Conservation (phyloP, 345 rosid genomes). For the Arabidopsis suecica region DNA sequence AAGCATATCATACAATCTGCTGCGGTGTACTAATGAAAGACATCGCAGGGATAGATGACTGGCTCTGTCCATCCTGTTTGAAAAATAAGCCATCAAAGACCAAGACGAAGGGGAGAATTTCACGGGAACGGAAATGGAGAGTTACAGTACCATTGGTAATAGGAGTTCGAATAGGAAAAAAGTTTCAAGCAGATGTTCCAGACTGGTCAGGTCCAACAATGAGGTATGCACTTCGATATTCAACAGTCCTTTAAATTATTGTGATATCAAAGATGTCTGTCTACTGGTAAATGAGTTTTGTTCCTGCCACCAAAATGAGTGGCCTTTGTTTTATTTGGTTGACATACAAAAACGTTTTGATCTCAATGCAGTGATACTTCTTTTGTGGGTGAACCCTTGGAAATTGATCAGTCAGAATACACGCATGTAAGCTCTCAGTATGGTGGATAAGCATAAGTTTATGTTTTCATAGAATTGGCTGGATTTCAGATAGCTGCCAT, state of each 20-base stretch:
- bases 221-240: constrained; percentile 52
- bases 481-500: constrained; percentile 25
- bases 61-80: constrained; percentile 80
- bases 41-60: constrained; percentile 63
- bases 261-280: constrained; percentile 18
- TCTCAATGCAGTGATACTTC: constrained; percentile 61
- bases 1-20: constrained; percentile 79
- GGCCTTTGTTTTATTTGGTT: constrained; percentile 26
- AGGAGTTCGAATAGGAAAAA: constrained; percentile 72
- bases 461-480: constrained; percentile 20
- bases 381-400: constrained; percentile 53
- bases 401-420: constrained; percentile 49
- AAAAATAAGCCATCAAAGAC: constrained; percentile 55
- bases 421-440: constrained; percentile 55
- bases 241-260: constrained; percentile 22
- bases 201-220: constrained; percentile 76
- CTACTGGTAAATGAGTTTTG: not conserved
- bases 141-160: constrained; percentile 59
- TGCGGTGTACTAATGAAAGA: constrained; percentile 60
- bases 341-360: constrained; percentile 29
- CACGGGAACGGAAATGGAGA: constrained; percentile 52
- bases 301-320: constrained; percentile 28
- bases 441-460: constrained; percentile 19
- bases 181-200: constrained; percentile 89
- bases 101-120: constrained; percentile 45